These are phyloP conservation scores for Eremothecium sinecaudum DNA, from an alignment of 1,139 yeast genomes.

Conservation along the genomic window DNA sequence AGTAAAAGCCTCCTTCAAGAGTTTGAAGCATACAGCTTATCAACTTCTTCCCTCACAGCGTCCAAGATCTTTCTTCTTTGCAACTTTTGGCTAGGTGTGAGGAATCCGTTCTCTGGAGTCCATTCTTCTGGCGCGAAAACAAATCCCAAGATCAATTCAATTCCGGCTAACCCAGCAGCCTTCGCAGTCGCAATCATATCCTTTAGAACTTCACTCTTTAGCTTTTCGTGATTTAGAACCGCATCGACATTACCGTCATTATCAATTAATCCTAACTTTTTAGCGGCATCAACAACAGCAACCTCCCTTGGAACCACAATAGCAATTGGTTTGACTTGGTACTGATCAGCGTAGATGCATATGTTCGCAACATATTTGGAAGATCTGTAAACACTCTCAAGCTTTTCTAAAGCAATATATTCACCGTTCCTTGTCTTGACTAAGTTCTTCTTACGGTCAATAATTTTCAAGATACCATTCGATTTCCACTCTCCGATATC, in stretches of 20 bases:
- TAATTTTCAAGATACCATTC: constrained; percentile 67
- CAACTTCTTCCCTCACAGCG: constrained; percentile 51
- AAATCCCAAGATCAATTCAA: constrained; percentile 73
- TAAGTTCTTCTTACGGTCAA: constrained; percentile 93
- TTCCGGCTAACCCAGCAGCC: constrained; percentile 71
- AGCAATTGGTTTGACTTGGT: constrained; percentile 83
- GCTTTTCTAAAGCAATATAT: constrained; percentile 91
- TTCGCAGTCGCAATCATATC: constrained; percentile 67
- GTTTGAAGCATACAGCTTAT: constrained; percentile 26
- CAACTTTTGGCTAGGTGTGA: constrained; percentile 91
- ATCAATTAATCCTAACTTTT: constrained; percentile 43
- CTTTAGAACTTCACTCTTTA: constrained; percentile 46
- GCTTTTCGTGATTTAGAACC: constrained; percentile 48
- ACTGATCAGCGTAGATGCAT: constrained; percentile 87
- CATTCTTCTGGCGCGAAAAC: constrained; percentile 84
- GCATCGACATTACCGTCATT: constrained; percentile 44
- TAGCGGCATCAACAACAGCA: constrained; percentile 52
- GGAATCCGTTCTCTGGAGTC: constrained; percentile 94
- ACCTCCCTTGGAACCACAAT: constrained; percentile 75
- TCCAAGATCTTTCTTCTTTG: constrained; percentile 86
- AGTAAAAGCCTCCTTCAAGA: too few species aligned
- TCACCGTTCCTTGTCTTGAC: constrained; percentile 96
- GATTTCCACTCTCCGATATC: constrained; percentile 93
- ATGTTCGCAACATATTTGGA: constrained; percentile 66
- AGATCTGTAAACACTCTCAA: constrained; percentile 80